Conservation (phyloP, 2,329 filamentous ascomycete genomes). For the Rhexocercosporidium sp. region DNA sequence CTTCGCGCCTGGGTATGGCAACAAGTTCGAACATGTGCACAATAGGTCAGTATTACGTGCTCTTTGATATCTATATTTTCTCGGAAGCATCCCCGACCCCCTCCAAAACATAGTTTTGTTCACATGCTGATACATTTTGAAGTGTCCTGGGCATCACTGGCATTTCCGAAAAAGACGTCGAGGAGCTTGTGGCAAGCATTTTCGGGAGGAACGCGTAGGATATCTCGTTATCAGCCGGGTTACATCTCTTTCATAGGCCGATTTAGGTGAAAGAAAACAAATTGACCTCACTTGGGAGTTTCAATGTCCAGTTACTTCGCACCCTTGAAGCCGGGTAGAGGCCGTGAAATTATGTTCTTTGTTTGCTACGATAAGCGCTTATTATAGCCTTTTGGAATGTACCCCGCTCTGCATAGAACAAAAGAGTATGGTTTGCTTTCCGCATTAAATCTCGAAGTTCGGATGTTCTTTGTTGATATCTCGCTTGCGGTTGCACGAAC, state of each 20-base stretch:
- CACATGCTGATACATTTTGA: background rate
- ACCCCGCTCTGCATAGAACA: background rate
- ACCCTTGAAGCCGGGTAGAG: background rate
- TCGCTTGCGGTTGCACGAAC: background rate
- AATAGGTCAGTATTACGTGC: constrained; percentile 24
- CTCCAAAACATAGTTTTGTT: background rate
- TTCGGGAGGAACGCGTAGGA: constrained; percentile 23
- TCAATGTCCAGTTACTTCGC: background rate
- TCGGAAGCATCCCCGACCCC: no score
- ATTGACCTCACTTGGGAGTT: background rate
- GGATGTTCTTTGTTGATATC: background rate
- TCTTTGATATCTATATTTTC: background rate
- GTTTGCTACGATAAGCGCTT: background rate
- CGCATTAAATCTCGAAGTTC: background rate
- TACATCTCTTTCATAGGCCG: background rate
- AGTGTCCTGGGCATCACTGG: constrained; percentile 49
- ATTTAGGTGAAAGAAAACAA: background rate
- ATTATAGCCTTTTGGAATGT: background rate
- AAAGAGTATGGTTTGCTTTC: background rate
- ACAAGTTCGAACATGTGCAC: constrained; percentile 46
- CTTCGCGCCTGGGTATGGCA: constrained; percentile 41
- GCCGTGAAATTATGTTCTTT: background rate
- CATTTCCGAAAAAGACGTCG: constrained; percentile 47
- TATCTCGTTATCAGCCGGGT: background rate
- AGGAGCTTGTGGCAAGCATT: constrained; percentile 38